These are phyloP conservation scores for Podaxis rugospora DNA, from an alignment of 768 basidiomycete species.

Conservation along the genomic window DNA sequence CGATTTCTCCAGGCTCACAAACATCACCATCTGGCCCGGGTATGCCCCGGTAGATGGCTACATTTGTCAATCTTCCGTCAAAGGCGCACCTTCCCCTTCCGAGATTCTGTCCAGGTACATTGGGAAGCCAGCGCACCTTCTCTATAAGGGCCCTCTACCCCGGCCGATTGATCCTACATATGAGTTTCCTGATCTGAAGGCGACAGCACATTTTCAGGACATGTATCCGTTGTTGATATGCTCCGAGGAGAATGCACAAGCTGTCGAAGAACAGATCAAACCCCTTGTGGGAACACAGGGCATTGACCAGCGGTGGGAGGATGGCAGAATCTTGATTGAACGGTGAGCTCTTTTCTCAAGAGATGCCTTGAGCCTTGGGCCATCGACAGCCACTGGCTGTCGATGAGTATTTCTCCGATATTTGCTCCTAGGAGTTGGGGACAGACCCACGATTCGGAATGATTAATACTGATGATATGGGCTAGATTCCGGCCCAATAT, in stretches of 20 bases:
- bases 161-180: constrained; percentile 48
- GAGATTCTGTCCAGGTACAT: constrained; percentile 58
- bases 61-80: constrained; percentile 44
- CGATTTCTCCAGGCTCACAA: constrained; percentile 39
- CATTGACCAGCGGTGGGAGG: constrained; percentile 48
- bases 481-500: constrained; percentile 76
- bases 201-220: constrained; percentile 60
- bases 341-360: constrained; percentile 36
- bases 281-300: constrained; percentile 44
- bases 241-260: constrained; percentile 59
- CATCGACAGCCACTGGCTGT: background rate
- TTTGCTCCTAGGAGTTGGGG: background rate
- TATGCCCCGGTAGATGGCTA: constrained; percentile 56
- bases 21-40: constrained; percentile 45
- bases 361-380: background rate
- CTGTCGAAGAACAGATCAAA: constrained; percentile 45
- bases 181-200: constrained; percentile 54
- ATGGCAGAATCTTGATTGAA: constrained; percentile 48
- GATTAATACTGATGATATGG: constrained; percentile 3
- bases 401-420: background rate
- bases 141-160: constrained; percentile 59
- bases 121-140: constrained; percentile 54
- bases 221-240: constrained; percentile 66
- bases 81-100: constrained; percentile 40
- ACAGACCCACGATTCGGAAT: background rate